Percentiles rank a stretch among this genome's conserved stretches.
phyloP scores from a whole-genome alignment of 2,329 filamentous ascomycete genomes.

The Emmonsia crescens region DNA sequence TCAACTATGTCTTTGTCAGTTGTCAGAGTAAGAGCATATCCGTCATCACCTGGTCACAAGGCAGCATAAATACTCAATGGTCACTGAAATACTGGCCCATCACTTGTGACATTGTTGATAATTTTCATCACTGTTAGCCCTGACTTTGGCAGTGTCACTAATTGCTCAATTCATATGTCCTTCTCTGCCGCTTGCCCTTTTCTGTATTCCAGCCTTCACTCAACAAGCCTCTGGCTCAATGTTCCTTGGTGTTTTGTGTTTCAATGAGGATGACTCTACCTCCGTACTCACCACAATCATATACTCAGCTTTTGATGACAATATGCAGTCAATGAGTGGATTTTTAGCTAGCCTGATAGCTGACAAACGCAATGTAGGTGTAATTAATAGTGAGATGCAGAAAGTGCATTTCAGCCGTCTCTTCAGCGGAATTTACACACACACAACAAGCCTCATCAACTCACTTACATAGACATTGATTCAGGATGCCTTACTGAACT shows the following conservation, averaged over 20 bases:
- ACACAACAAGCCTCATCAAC: slow-evolving; percentile 40
- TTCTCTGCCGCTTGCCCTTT: slow-evolving; percentile 13
- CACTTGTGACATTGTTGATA: slow-evolving; percentile 34
- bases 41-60: slow-evolving; percentile 47
- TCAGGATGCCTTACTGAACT: slow-evolving; percentile 12
- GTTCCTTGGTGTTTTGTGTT: slow-evolving; percentile 35
- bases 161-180: slow-evolving; percentile 24
- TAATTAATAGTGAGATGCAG: slow-evolving; percentile 41
- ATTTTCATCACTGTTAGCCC: slow-evolving; percentile 44
- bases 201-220: slow-evolving; percentile 29
- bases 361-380: slow-evolving; percentile 37
- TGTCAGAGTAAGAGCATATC: slow-evolving; percentile 31
- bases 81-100: slow-evolving; percentile 48
- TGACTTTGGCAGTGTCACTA: no score
- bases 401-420: slow-evolving; percentile 24
- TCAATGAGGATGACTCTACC: slow-evolving; percentile 39
- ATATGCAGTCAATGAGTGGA: slow-evolving; percentile 42
- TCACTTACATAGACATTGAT: slow-evolving; percentile 29
- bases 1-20: slow-evolving; percentile 44
- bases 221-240: slow-evolving; percentile 39
- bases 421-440: slow-evolving; percentile 36
- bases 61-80: slow-evolving; percentile 46
- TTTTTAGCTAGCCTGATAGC: slow-evolving; percentile 33
- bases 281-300: slow-evolving; percentile 47
- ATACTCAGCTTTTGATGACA: slow-evolving; percentile 41